Conservation (phyloP, 495 filamentous ascomycete species). For the Trichoderma erinaceum region DNA sequence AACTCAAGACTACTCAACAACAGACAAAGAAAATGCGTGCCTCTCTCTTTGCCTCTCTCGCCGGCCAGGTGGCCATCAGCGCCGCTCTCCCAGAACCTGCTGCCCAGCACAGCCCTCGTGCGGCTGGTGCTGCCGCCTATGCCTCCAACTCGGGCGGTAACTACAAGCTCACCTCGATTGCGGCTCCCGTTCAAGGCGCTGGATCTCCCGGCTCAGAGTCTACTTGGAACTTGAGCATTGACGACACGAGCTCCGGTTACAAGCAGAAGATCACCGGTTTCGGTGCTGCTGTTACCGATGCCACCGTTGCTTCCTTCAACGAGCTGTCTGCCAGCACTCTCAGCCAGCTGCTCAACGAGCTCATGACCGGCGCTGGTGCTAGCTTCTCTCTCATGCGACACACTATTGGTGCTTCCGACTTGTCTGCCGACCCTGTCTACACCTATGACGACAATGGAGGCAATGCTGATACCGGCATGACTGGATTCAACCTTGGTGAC, state of each 20-base stretch:
- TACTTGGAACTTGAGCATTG: conserved; percentile 44
- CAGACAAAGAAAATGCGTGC: neutral
- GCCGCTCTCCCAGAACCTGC: neutral
- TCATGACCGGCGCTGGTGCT: conserved; percentile 43
- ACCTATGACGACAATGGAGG: conserved; percentile 47
- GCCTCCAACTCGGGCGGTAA: conserved; percentile 41
- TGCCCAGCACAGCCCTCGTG: conserved; percentile 14
- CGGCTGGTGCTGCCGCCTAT: conserved; percentile 27
- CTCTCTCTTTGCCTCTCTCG: neutral
- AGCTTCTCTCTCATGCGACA: conserved; percentile 48
- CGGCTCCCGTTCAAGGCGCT: conserved; percentile 37
- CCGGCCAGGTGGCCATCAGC: neutral
- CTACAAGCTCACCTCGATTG: conserved; percentile 37
- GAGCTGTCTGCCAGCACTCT: conserved; percentile 34
- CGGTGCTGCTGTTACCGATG: conserved; percentile 51
- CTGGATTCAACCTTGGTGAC: conserved; percentile 42
- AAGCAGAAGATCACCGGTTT: conserved; percentile 50
- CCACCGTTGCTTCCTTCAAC: conserved; percentile 48
- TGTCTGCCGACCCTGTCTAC: conserved; percentile 43
- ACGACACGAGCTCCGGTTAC: conserved; percentile 42
- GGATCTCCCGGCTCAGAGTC: conserved; percentile 37
- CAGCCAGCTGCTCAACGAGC: conserved; percentile 38
- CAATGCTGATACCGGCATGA: conserved; percentile 34
- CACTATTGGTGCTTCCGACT: conserved; percentile 49
- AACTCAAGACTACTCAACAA: neutral